Conservation (phyloP, 345 rosid species). For the Lepidium africanum region DNA sequence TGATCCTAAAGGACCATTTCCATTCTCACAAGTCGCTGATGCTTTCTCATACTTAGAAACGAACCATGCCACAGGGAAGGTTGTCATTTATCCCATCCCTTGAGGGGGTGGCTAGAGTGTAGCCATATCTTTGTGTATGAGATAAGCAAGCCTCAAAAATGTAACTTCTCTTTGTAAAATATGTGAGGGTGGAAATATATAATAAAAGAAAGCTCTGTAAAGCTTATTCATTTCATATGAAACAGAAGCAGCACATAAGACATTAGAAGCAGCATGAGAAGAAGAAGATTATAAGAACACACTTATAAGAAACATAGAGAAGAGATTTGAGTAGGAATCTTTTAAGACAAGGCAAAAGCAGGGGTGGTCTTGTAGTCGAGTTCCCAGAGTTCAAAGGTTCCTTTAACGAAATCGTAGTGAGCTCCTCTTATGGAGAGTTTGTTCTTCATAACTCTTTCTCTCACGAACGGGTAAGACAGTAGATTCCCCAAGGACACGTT, state of each 20-base stretch:
- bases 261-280: neutral
- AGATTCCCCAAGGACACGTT: constrained; percentile 70
- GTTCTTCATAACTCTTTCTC: constrained; percentile 51
- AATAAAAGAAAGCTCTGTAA: neutral
- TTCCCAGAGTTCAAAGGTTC: constrained; percentile 71
- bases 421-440: constrained; percentile 54
- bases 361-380: constrained; percentile 48
- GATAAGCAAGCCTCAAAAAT: neutral
- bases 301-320: constrained; percentile 1
- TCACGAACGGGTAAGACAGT: constrained; percentile 73
- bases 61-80: constrained; percentile 70
- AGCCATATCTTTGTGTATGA: neutral
- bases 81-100: constrained; percentile 69
- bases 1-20: constrained; percentile 85
- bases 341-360: constrained; percentile 24
- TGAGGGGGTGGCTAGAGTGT: constrained; percentile 15
- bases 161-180: constrained; percentile 4
- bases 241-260: neutral
- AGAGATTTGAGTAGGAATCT: neutral
- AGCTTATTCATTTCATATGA: constrained; percentile 12
- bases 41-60: constrained; percentile 89
- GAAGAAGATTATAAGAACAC: neutral
- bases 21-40: constrained; percentile 50
- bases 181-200: neutral
- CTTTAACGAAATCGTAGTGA: constrained; percentile 65